Evolutionary conservation across 1,284 basidiomycete genomes (phyloP).

Genomic region (Boletus sp.): DNA sequence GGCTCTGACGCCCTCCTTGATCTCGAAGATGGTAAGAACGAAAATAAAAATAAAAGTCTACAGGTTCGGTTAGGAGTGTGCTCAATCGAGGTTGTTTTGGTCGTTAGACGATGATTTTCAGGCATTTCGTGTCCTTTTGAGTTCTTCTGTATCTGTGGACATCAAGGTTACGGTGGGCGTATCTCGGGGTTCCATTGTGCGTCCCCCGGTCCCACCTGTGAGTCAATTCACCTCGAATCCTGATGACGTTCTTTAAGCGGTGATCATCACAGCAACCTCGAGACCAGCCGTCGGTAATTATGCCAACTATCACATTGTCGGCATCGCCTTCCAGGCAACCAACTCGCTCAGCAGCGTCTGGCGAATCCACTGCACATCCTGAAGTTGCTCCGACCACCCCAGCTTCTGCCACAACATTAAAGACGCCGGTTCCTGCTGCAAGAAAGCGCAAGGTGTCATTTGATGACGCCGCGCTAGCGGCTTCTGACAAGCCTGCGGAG

Average conservation of each 20-base stretch:
- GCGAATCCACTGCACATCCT: not conserved
- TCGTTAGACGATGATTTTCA: conserved; percentile 71
- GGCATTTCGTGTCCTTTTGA: conserved; percentile 51
- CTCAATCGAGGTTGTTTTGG: conserved; percentile 5
- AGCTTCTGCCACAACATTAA: not conserved
- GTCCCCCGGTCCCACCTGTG: conserved; percentile 3
- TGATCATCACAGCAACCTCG: not conserved
- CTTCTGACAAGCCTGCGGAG: not conserved
- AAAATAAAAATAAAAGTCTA: not conserved
- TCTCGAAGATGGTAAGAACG: conserved; percentile 64
- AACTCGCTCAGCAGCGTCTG: not conserved
- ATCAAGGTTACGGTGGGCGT: conserved; percentile 36
- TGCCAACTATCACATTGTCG: not conserved
- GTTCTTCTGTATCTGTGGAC: conserved; percentile 34
- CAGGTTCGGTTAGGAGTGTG: not conserved
- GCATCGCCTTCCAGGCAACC: conserved; percentile 1
- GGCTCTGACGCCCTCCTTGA: conserved; percentile 55
- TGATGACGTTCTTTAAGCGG: not conserved
- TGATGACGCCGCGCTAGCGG: not conserved
- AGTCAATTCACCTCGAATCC: conserved; percentile 1
- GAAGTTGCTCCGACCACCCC: not conserved
- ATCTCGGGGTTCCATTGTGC: not conserved
- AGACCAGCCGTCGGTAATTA: not conserved
- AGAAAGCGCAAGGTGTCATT: conserved; percentile 27
- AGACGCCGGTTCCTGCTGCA: not conserved